Evolutionary conservation across 31 red algal species (phyloP).

Genomic region (Porphyra umbilicalis): DNA sequence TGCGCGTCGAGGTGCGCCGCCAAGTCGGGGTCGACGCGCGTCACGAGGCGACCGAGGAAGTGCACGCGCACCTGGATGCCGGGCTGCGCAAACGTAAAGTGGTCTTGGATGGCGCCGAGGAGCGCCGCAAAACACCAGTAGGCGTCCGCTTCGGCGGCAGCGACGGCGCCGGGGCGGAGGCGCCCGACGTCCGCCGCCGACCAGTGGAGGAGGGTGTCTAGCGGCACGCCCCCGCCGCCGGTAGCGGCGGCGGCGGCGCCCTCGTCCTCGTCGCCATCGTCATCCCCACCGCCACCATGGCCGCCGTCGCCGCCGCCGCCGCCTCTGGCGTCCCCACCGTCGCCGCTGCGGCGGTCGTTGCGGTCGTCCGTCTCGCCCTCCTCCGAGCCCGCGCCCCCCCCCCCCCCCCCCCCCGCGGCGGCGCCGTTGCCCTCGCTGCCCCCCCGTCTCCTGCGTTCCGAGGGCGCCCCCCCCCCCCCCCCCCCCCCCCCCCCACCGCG

Average conservation of each 20-base stretch:
- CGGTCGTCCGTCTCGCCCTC: background rate
- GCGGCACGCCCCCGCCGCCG: background rate
- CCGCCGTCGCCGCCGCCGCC: background rate
- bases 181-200: background rate
- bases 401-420: too few relatives aligned
- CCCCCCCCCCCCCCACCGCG: background rate
- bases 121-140: slow-evolving; percentile 77
- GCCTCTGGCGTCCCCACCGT: background rate
- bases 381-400: background rate
- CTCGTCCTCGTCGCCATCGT: background rate
- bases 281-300: background rate
- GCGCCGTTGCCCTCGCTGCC: background rate
- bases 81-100: slow-evolving; percentile 75
- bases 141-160: slow-evolving; percentile 65
- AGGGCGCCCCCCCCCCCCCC: background rate
- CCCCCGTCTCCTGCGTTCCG: background rate
- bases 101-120: slow-evolving; percentile 59
- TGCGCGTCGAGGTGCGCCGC: slow-evolving; percentile 31
- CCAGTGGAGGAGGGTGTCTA: background rate
- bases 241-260: too few relatives aligned
- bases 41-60: slow-evolving; percentile 38
- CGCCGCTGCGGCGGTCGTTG: background rate
- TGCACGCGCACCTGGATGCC: slow-evolving; percentile 76
- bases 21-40: slow-evolving; percentile 31
- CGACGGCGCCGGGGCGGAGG: slow-evolving; percentile 5